Base-by-base conservation (phyloP, 805 yeast species). In the Suhomyces sp. region DNA sequence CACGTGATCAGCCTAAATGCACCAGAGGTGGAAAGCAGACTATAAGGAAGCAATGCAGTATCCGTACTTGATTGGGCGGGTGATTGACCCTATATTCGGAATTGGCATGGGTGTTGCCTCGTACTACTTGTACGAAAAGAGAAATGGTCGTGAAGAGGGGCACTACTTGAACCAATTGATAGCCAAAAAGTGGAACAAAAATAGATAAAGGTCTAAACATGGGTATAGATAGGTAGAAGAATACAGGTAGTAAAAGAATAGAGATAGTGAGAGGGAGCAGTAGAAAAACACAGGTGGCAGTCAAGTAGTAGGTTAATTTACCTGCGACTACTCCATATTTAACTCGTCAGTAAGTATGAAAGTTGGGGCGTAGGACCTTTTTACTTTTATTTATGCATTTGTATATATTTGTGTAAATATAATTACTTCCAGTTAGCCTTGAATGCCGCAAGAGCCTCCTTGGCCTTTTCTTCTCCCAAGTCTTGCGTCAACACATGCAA, bases 31-130 rank as follows among this genome's bases (percentile, higher is more conserved):
- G 19, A 35, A 5, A 17, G 5, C 15, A 13, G 4, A 35, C 40
- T 3, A 19, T 12, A 1, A n/a, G 36, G 15, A 19, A 9, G 41
- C 42, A 48, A 70, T 72, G 71, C 72, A 72, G 56, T 70, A 73
- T 60, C 82, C 80, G 38, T 79, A 78, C 63, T 68, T 82, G 50
- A 70, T 82, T 12, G 76, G 81, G 13, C 78, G 86, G 61, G 70
- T 74, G 56, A 64, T 79, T 8, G 96, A 88, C 64, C 90, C 93
- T 5, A 26, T 85, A 2, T 79, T 86, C 56, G 92, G 87, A 2
- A 61, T 87, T 2, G 63, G 75, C 0, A 77, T 87, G 1, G 96
- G 96, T 1, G 76, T 79, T 0, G 68, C 80, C 6, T 82, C 90
- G 4, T 88, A 84, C 65, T 85, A 80, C 57, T 69, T 84, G 8